Conservation (phyloP, 2,329 filamentous ascomycete genomes). For the Calonectria pseudoturangicola region DNA sequence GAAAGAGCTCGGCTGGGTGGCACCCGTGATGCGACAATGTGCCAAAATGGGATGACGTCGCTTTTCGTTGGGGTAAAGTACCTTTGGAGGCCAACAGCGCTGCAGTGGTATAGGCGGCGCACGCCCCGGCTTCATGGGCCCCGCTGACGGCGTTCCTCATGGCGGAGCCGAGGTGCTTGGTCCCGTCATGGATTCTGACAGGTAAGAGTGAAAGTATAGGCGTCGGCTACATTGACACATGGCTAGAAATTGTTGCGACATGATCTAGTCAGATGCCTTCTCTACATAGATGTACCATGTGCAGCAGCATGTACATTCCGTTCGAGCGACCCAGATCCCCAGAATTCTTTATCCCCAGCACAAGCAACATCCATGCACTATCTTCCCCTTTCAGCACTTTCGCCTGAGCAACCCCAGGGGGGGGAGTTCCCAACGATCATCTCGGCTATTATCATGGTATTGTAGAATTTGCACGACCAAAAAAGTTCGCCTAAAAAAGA, state of each 20-base stretch:
- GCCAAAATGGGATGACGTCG: slow-evolving; percentile 55
- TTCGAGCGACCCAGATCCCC: slow-evolving; percentile 29
- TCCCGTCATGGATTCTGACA: slow-evolving; percentile 23
- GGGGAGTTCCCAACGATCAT: slow-evolving; percentile 32
- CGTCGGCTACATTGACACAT: neutral
- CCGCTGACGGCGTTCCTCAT: slow-evolving; percentile 36
- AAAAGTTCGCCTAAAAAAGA: slow-evolving; percentile 59
- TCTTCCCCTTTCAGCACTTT: slow-evolving; percentile 34
- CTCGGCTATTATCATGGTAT: slow-evolving; percentile 42
- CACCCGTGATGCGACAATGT: slow-evolving; percentile 50
- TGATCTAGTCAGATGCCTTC: neutral
- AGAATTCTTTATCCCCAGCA: slow-evolving; percentile 25
- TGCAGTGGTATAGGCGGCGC: slow-evolving; percentile 24
- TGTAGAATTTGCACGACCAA: slow-evolving; percentile 59
- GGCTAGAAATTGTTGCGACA: neutral
- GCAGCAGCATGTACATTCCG: slow-evolving; percentile 15
- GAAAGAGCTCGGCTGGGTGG: slow-evolving; percentile 48
- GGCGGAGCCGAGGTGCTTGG: slow-evolving; percentile 32
- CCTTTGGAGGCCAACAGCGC: slow-evolving; percentile 33
- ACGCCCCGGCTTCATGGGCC: slow-evolving; percentile 33
- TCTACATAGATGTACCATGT: slow-evolving; percentile 11
- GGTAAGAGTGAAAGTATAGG: neutral
- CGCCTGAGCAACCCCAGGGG: slow-evolving; percentile 18
- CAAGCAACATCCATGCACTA: slow-evolving; percentile 10
- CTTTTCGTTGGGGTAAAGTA: slow-evolving; percentile 55